A percentile compares a stretch with the other conserved stretches of the same genome.
Conservation (phyloP, 1,139 yeast genomes). For the Saccharomyces hybrid region DNA sequence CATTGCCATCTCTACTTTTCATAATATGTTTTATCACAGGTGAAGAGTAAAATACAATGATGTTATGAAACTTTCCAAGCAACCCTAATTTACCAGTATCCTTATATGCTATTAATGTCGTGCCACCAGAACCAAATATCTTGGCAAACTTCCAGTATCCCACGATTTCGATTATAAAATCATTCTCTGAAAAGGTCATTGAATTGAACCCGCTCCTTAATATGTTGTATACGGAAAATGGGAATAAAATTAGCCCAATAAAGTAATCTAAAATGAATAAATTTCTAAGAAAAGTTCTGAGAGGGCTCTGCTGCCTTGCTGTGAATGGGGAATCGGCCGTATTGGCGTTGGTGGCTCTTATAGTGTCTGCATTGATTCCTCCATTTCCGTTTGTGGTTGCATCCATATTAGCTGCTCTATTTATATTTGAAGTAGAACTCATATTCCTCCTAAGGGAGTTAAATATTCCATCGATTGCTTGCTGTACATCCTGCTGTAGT, state of each 20-base stretch:
- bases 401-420: slow-evolving; percentile 2
- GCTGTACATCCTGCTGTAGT: slow-evolving; percentile 12
- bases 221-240: slow-evolving; percentile 27
- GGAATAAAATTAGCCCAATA: slow-evolving; percentile 24
- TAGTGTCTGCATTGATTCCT: slow-evolving; percentile 4
- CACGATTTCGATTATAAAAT: slow-evolving; percentile 22
- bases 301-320: slow-evolving; percentile 3
- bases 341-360: neutral
- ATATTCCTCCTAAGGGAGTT: slow-evolving; percentile 6
- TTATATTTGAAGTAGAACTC: slow-evolving; percentile 10
- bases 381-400: neutral
- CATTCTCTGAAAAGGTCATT: slow-evolving; percentile 26
- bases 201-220: slow-evolving; percentile 23
- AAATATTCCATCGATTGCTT: slow-evolving; percentile 11
- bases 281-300: slow-evolving; percentile 20
- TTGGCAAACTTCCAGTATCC: slow-evolving; percentile 13
- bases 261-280: slow-evolving; percentile 25
- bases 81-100: slow-evolving; percentile 17
- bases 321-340: neutral
- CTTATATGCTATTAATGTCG: slow-evolving; percentile 12
- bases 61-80: slow-evolving; percentile 28
- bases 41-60: slow-evolving; percentile 21
- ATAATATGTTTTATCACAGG: slow-evolving; percentile 13
- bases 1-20: slow-evolving; percentile 4
- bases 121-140: slow-evolving; percentile 15